Conservation (phyloP, 768 basidiomycete species). For the Pleurotus cornucopiae region DNA sequence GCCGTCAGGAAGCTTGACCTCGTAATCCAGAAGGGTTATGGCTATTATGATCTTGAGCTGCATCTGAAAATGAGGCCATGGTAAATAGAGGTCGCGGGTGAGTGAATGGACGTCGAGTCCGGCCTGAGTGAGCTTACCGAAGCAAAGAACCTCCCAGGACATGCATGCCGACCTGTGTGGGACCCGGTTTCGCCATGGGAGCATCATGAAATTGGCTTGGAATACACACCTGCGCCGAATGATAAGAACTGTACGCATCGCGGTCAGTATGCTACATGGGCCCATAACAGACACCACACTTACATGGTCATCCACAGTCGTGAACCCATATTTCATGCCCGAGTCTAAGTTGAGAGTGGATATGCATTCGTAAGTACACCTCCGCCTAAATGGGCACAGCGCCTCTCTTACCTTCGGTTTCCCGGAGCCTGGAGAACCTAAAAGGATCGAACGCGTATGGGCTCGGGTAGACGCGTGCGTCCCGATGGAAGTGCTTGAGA, state of each 20-base stretch:
- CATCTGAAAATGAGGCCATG: constrained; percentile 20
- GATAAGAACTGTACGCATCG: constrained; percentile 26
- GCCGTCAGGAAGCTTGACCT: constrained; percentile 23
- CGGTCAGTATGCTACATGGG: constrained; percentile 7
- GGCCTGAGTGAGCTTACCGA: no score
- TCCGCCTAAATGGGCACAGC: no score
- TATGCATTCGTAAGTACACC: no score
- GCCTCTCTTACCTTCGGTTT: constrained; percentile 11
- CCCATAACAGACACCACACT: constrained; percentile 9
- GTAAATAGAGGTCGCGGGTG: no score
- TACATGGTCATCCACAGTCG: constrained; percentile 30
- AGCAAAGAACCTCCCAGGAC: not conserved
- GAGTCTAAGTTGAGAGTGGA: constrained; percentile 8
- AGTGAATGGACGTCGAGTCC: not conserved
- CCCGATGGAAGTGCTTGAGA: constrained; percentile 29
- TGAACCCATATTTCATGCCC: constrained; percentile 29
- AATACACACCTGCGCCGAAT: constrained; percentile 32
- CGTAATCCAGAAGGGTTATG: constrained; percentile 28
- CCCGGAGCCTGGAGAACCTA: constrained; percentile 30
- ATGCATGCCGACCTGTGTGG: constrained; percentile 27
- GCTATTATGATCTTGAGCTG: constrained; percentile 33
- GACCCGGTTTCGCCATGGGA: not conserved
- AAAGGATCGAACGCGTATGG: constrained; percentile 31
- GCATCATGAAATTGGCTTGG: not conserved
- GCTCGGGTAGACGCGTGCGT: constrained; percentile 29